Conservation (phyloP, 139 green algal genomes). For the Gonium pectorale region DNA sequence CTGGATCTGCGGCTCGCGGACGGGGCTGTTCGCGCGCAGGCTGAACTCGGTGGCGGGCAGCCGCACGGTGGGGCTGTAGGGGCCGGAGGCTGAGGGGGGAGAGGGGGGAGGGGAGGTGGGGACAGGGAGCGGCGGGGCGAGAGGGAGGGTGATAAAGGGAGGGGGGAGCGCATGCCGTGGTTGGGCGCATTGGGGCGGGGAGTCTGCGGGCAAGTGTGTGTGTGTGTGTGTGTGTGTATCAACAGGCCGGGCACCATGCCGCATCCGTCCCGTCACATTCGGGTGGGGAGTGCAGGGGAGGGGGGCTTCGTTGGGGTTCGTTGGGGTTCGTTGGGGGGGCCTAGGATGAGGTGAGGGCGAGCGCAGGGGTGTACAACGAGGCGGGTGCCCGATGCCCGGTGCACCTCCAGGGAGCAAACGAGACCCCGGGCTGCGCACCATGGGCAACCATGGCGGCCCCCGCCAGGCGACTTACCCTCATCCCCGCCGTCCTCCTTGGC, state of each 20-base stretch:
- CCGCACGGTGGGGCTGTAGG: slow-evolving; percentile 90
- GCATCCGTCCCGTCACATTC: no score
- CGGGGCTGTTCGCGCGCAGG: slow-evolving; percentile 93
- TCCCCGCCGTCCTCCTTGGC: slow-evolving; percentile 28
- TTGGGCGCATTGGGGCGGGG: not conserved
- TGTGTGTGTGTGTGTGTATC: no score
- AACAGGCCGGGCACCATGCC: no score
- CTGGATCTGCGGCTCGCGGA: slow-evolving; percentile 96
- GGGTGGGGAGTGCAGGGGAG: no score
- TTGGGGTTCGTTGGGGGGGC: no score
- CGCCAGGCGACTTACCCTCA: slow-evolving; percentile 14
- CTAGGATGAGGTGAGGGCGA: no score
- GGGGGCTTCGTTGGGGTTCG: no score
- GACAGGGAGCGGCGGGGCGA: not conserved
- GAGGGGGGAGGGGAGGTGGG: not conserved
- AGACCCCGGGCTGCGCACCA: no score
- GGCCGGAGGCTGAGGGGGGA: slow-evolving; percentile 30
- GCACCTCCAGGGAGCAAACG: no score
- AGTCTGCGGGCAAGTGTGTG: not conserved
- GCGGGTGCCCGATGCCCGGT: no score
- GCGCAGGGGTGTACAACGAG: no score
- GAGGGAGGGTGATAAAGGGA: not conserved
- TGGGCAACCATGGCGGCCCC: no score
- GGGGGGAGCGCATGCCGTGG: not conserved
- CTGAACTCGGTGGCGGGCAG: slow-evolving; percentile 95